Percentiles rank a stretch among this genome's conserved stretches.
Evolutionary conservation across 805 yeast species (phyloP).

Genomic region (Kazachstania psychrophila): DNA sequence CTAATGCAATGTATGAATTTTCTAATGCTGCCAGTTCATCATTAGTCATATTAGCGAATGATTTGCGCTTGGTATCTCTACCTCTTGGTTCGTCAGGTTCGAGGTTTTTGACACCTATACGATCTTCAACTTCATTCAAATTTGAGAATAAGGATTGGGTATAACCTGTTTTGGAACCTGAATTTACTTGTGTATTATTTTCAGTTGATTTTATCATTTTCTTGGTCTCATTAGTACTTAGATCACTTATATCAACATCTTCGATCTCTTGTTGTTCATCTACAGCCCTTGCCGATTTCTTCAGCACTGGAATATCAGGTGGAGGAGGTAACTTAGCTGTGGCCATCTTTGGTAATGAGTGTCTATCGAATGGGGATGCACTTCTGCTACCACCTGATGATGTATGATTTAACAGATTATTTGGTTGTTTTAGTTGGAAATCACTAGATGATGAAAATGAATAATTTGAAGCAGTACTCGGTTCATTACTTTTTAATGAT

Average conservation of each 20-base stretch:
- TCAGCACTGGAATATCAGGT: conserved; percentile 16
- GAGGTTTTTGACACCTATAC: conserved; percentile 9
- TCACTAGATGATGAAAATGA: not conserved
- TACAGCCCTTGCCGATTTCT: conserved; percentile 5
- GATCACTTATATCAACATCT: conserved; percentile 19
- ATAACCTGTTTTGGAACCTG: conserved; percentile 25
- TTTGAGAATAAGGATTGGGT: conserved; percentile 28
- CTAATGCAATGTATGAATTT: conserved; percentile 18
- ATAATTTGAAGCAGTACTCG: not conserved
- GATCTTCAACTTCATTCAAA: conserved; percentile 29
- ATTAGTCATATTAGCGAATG: conserved; percentile 28
- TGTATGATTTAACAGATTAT: not conserved
- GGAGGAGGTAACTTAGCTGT: conserved; percentile 22
- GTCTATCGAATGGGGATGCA: conserved; percentile 9
- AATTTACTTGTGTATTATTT: conserved; percentile 24
- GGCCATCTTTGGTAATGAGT: not conserved
- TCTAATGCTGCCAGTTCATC: conserved; percentile 27
- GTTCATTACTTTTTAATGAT: not conserved
- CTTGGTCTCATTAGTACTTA: conserved; percentile 16
- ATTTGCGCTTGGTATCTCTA: conserved; percentile 13
- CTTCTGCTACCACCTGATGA: conserved; percentile 8
- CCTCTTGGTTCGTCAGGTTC: conserved; percentile 1
- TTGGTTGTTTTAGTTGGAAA: not conserved
- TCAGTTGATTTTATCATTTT: conserved; percentile 16
- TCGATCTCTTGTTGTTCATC: conserved; percentile 13